These are phyloP conservation scores for Arachis monticola DNA, from an alignment of 331 rosid species.

Conservation along the genomic window DNA sequence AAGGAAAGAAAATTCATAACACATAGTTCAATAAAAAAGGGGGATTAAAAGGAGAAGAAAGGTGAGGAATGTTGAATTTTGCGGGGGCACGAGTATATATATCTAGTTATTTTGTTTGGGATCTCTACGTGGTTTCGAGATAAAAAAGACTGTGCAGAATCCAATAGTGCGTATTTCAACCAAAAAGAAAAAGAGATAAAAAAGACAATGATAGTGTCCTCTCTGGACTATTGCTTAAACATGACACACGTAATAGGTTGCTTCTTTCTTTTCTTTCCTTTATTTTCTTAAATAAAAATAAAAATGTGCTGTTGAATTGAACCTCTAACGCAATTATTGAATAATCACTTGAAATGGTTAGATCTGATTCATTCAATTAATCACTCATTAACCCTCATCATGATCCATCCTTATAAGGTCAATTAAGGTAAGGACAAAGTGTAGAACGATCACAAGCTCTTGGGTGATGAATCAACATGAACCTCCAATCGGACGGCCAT, in stretches of 20 bases:
- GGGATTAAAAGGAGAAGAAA: slow-evolving; percentile 12
- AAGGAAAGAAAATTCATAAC: neutral
- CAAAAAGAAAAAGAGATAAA: slow-evolving; percentile 43
- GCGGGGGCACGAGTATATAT: slow-evolving; percentile 38
- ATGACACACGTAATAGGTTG: neutral
- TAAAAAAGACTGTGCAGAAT: slow-evolving; percentile 38
- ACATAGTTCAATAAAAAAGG: slow-evolving; percentile 19
- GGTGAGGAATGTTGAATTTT: slow-evolving; percentile 55
- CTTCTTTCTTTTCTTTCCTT: neutral
- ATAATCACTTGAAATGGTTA: neutral
- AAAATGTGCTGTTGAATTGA: neutral
- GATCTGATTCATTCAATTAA: neutral
- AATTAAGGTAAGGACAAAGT: neutral
- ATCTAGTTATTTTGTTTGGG: slow-evolving; percentile 53
- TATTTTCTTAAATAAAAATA: too few relatives aligned
- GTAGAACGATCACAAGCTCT: too few relatives aligned
- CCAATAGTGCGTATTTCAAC: slow-evolving; percentile 48
- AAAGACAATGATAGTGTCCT: slow-evolving; percentile 45
- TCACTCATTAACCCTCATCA: slow-evolving; percentile 3
- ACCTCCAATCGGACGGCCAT: slow-evolving; percentile 16
- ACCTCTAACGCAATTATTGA: neutral
- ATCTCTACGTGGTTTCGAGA: slow-evolving; percentile 43
- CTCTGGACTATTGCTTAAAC: slow-evolving; percentile 24
- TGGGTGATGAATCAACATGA: neutral
- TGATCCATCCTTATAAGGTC: slow-evolving; percentile 1